Base-by-base conservation (phyloP, 2,329 filamentous ascomycete species). In the Bipolaris cookei region DNA sequence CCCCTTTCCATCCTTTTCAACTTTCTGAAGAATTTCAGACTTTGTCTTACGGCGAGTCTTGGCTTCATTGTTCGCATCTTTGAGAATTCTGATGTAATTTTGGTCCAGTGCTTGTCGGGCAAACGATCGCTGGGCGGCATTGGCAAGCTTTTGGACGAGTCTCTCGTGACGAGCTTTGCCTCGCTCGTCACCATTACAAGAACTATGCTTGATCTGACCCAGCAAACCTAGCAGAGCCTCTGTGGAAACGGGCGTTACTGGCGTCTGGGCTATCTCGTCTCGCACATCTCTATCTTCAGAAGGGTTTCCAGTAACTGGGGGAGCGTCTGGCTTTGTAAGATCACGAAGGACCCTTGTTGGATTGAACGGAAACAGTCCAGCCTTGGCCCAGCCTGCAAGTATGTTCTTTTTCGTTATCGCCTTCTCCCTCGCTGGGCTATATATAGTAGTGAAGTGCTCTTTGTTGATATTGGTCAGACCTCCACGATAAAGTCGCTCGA, bases 381-480 rank as follows among this genome's bases (percentile, higher is more conserved):
- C 59, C 20, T 54, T 62, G 20, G 57, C 53, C 65, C 51, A 76
- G 8, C 60, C 70, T 25, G 63, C 45, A 14, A 56, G 62, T 46
- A 73, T 74, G 54, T 75, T 76, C 52, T 58, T 69, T 35, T 23
- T 38, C 7, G 65, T 69, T 11, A 70, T 52, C 42, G 65, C 67
- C 42, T 37, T 51, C 20, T 57, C 51, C 21, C 59, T 56, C 45
- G 56, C 59, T 8, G 32, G 32, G 34, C 41, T 21, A 20, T 52
- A 52, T 30, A 52, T 28, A 20, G 38, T 38, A 39, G 50, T 52
- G 21, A 52, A 52, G 32, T 52, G 50, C 21, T 52, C 35, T 25
- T 52, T 52, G 18, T 28, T 37, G 16, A 52, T 32, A 44, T 34
- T 38, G 14, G 16, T 52, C 23, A 45, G 39, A 8, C 50, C 50